Conservation (phyloP, 768 basidiomycete genomes). For the Pleurotus pulmonarius region DNA sequence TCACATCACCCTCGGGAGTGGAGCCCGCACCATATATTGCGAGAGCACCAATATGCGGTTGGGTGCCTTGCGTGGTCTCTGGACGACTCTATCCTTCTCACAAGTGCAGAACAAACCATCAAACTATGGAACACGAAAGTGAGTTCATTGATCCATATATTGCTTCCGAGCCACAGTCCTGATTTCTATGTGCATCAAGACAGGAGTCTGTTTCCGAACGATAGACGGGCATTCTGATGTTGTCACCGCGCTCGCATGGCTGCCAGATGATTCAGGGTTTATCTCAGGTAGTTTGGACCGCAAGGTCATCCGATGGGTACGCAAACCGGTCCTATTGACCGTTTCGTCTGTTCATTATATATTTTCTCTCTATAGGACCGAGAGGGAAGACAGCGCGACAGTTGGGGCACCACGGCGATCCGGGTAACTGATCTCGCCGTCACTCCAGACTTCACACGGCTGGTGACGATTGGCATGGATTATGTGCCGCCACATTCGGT, state of each 20-base stretch:
- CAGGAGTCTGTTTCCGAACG: constrained; percentile 64
- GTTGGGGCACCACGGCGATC: constrained; percentile 68
- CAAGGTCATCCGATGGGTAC: constrained; percentile 80
- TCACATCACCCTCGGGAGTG: constrained; percentile 55
- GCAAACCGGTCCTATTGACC: constrained; percentile 17
- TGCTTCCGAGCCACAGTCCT: constrained; percentile 2
- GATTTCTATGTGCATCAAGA: constrained; percentile 39
- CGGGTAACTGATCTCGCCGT: constrained; percentile 86
- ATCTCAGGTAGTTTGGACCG: constrained; percentile 87
- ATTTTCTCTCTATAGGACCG: constrained; percentile 48
- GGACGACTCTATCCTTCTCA: constrained; percentile 81
- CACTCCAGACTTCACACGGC: constrained; percentile 76
- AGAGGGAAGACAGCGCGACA: constrained; percentile 64
- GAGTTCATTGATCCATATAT: constrained; percentile 11
- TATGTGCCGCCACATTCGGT: constrained; percentile 15
- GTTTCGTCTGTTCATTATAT: not conserved
- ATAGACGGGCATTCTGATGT: constrained; percentile 75
- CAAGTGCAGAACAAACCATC: constrained; percentile 76
- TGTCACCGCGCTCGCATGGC: constrained; percentile 84
- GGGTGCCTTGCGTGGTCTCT: constrained; percentile 90
- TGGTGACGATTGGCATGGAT: constrained; percentile 83
- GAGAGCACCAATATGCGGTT: constrained; percentile 77
- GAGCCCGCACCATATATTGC: constrained; percentile 53
- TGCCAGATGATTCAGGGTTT: constrained; percentile 87
- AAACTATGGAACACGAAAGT: constrained; percentile 92